These are phyloP conservation scores for Aspergillus conjunctus DNA, from an alignment of 495 filamentous ascomycete genomes.

Conservation along the genomic window DNA sequence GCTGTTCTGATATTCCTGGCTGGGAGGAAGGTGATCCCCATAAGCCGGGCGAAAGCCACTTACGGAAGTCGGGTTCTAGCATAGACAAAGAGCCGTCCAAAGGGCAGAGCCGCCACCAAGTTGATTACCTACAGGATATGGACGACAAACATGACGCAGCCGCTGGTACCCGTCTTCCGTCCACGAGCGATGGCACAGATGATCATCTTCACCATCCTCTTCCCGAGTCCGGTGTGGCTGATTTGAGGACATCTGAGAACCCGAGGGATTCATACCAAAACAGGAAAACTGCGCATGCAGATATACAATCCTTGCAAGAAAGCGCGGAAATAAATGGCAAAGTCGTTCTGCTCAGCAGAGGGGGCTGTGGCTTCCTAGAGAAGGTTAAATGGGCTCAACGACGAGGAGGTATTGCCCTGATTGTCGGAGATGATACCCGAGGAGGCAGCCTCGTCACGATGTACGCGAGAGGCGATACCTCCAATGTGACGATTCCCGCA, in stretches of 20 bases:
- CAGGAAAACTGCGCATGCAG: conserved; percentile 66
- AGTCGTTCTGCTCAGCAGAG: conserved; percentile 84
- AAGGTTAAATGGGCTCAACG: conserved; percentile 97
- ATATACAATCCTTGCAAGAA: conserved; percentile 94
- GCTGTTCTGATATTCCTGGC: conserved; percentile 94
- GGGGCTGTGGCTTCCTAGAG: conserved; percentile 94
- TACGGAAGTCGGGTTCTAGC: conserved; percentile 33
- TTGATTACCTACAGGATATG: conserved; percentile 33
- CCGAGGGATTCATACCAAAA: conserved; percentile 45
- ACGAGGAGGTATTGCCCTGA: conserved; percentile 82
- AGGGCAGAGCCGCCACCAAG: conserved; percentile 27
- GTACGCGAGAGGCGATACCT: conserved; percentile 94
- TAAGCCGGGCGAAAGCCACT: conserved; percentile 35
- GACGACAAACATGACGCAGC: conserved; percentile 26
- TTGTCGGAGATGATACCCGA: conserved; percentile 90
- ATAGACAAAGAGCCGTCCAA: conserved; percentile 27
- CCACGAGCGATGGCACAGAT: conserved; percentile 80
- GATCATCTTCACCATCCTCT: conserved; percentile 81
- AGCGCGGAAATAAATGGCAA: conserved; percentile 92
- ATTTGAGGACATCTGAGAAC: conserved; percentile 36
- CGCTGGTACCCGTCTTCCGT: conserved; percentile 27
- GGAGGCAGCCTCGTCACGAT: conserved; percentile 89
- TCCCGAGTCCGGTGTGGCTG: conserved; percentile 44
- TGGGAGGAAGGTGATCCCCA: conserved; percentile 65
- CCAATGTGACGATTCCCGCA: conserved; percentile 90